Percentiles rank a stretch among this genome's conserved stretches.
These are phyloP conservation scores for Aquilaria yunnanensis DNA, from an alignment of 345 rosid genomes.

Conservation along the genomic window DNA sequence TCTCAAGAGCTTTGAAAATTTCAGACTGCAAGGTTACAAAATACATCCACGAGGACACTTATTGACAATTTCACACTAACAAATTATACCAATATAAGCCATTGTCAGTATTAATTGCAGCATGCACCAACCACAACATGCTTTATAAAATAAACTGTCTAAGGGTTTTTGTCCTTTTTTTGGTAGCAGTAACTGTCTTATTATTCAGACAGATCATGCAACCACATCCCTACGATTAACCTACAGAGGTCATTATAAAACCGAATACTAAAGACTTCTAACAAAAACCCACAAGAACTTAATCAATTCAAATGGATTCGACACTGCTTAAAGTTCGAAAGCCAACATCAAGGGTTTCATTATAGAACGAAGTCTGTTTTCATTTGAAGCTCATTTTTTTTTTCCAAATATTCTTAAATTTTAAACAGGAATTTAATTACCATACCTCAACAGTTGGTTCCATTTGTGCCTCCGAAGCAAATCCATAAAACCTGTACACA, in stretches of 20 bases:
- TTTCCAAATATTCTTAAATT: neutral
- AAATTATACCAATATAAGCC: conserved; percentile 1
- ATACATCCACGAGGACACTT: conserved; percentile 6
- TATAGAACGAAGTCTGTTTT: neutral
- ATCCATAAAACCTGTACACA: conserved; percentile 73
- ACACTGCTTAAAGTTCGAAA: no score
- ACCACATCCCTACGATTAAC: no score
- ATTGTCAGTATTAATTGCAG: conserved; percentile 8
- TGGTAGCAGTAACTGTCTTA: no score
- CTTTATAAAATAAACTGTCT: neutral
- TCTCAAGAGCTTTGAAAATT: conserved; percentile 77
- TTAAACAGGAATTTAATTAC: conserved; percentile 1
- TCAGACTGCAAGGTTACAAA: conserved; percentile 56
- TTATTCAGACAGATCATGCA: no score
- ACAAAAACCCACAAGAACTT: no score
- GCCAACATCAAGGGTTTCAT: no score
- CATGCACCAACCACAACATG: neutral
- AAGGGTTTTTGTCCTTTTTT: neutral
- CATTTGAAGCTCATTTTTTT: neutral
- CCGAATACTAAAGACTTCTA: no score
- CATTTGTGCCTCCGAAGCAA: conserved; percentile 88
- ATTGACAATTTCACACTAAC: neutral
- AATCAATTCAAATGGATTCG: no score
- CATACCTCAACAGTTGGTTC: conserved; percentile 86
- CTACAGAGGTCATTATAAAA: no score